Evolutionary conservation across 2,329 filamentous ascomycete species (phyloP), one percentile per base, ranked within the genome.

Genomic region (Rutstroemia sp.): DNA sequence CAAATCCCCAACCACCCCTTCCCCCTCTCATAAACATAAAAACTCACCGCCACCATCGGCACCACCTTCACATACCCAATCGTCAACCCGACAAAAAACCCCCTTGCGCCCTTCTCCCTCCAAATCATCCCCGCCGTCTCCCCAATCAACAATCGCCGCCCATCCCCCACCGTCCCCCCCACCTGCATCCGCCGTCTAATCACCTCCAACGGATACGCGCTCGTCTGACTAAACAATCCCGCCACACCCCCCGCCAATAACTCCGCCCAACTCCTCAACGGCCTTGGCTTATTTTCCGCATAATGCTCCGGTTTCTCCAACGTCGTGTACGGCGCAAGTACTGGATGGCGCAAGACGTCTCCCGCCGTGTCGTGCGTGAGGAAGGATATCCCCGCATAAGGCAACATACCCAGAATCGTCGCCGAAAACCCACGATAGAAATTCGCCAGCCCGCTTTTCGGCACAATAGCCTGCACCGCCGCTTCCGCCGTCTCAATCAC

Each of bases 41-140:
- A 86, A 63, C 77, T 78, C 54, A 81, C 77, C 12, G 94, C 94
- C 27, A 75, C 83, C 89, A 99, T 87, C 3, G 94, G 94, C 60
- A 96, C 79, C 51, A 97, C 83, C 75, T 99, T 99, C 67, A 91
- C 82, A 71, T 97, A 99, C 7, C 94, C 94, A 71, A 99, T 96
- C 1, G 88, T 89, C 69, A 99, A 73, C 0, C 94, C 94, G 10
- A 97, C 86, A 71, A 90, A 99, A 75, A 96, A 97, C 0, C 94
- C 94, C 51, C 80, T 78, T 58, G 86, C 73, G 0, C 94, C 94
- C 56, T 79, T 80, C 73, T 96, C 90, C 47, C 79, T 75, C 63
- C 84, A 84, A 61, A 99, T 94, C 68, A 84, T 79, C 61, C 73
- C 75, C 3, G 85, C 85, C 1, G 92, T 95, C 73, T 97, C 92